Evolutionary conservation across 352 stramenopile species (phyloP).

Genomic region (Phytophthora citrophthora): DNA sequence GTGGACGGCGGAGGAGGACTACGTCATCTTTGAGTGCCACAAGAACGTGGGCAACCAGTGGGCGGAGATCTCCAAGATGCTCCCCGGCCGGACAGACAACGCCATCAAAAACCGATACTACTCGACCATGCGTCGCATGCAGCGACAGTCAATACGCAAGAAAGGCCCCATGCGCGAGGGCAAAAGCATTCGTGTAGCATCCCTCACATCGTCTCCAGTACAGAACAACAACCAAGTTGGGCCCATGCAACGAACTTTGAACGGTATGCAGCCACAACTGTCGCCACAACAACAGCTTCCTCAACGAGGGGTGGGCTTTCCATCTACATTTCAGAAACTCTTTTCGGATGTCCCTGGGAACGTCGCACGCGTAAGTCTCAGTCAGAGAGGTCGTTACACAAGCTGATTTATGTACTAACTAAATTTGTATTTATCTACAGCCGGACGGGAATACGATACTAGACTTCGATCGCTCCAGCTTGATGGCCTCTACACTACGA

Average conservation of each 20-base stretch:
- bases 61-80: constrained; percentile 92
- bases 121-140: constrained; percentile 91
- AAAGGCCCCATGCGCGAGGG: constrained; percentile 82
- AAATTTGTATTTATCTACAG: constrained; percentile 24
- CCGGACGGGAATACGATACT: constrained; percentile 31
- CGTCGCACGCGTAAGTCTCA: constrained; percentile 45
- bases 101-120: constrained; percentile 94
- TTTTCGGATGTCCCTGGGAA: constrained; percentile 46
- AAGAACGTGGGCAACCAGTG: constrained; percentile 93
- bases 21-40: constrained; percentile 91
- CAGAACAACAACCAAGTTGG: constrained; percentile 26
- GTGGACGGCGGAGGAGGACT: constrained; percentile 91
- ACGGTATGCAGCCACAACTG: constrained; percentile 25
- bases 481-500: constrained; percentile 49
- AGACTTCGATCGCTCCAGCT: constrained; percentile 59
- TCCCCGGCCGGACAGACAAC: constrained; percentile 91
- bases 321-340: constrained; percentile 68
- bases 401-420: constrained; percentile 7
- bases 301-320: constrained; percentile 43
- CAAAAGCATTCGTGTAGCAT: constrained; percentile 81
- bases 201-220: constrained; percentile 52
- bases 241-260: constrained; percentile 26
- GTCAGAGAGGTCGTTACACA: neutral
- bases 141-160: constrained; percentile 87
- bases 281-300: constrained; percentile 24